These are phyloP conservation scores for Polychytrium aggregatum DNA, from an alignment of 192 early-diverging fungal genomes.

Conservation along the genomic window DNA sequence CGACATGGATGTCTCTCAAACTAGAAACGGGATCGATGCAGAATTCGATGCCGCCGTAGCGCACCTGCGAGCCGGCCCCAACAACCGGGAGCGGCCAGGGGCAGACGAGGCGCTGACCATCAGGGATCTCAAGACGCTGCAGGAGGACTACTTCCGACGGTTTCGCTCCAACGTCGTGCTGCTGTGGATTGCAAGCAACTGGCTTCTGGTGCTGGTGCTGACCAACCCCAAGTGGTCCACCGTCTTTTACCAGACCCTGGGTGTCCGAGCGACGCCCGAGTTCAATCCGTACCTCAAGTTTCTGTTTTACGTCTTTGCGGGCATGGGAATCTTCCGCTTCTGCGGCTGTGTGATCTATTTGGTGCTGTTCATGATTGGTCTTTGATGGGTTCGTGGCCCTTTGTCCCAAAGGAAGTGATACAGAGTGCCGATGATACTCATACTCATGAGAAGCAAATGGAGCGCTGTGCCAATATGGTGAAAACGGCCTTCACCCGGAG, in stretches of 20 bases:
- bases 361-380: no score
- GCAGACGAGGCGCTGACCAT: conserved; percentile 22
- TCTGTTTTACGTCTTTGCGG: no score
- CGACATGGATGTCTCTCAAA: conserved; percentile 49
- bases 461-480: no score
- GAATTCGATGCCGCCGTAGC: conserved; percentile 18
- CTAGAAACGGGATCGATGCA: conserved; percentile 33
- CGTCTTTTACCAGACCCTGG: conserved; percentile 9
- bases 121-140: conserved; percentile 11
- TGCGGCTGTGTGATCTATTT: no score
- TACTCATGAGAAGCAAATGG: no score
- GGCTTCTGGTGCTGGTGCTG: conserved; percentile 22
- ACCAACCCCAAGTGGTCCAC: conserved; percentile 15
- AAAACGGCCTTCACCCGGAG: no score
- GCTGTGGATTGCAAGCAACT: conserved; percentile 31
- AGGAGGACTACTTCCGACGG: conserved; percentile 32
- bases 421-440: no score
- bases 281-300: conserved; percentile 26
- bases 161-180: conserved; percentile 41
- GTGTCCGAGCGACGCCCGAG: conserved; percentile 8
- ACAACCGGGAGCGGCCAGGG: conserved; percentile 24
- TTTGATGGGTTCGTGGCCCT: no score
- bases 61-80: conserved; percentile 6
- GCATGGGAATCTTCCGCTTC: no score
- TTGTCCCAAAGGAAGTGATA: no score